phyloP scores from a whole-genome alignment of 129 eudicot species.

The Chrysanthemum makinoi region DNA sequence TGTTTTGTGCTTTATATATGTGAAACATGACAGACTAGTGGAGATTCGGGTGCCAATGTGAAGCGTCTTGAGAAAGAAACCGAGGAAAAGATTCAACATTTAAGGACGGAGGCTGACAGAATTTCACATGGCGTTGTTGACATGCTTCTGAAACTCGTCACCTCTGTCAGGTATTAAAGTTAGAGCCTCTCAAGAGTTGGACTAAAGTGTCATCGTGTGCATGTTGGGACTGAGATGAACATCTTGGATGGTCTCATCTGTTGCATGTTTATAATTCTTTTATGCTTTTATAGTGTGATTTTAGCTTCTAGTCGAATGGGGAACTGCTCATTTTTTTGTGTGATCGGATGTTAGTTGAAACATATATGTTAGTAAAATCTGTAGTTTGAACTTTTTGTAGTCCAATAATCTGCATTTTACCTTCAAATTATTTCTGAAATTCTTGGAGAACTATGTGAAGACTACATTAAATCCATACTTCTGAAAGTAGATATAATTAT shows the following conservation, averaged over 20 bases:
- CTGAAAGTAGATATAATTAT: no score
- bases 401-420: background rate
- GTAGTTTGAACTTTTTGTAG: slow-evolving; percentile 3
- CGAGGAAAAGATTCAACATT: slow-evolving; percentile 53
- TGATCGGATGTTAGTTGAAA: no score
- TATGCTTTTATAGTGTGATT: background rate
- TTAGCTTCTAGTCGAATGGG: no score
- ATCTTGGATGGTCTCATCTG: background rate
- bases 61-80: slow-evolving; percentile 82
- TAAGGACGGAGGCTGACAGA: slow-evolving; percentile 52
- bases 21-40: slow-evolving; percentile 48
- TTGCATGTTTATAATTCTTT: background rate
- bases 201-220: background rate
- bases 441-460: background rate
- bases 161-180: slow-evolving; percentile 51
- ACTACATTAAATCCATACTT: background rate
- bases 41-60: slow-evolving; percentile 85
- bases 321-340: no score
- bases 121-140: slow-evolving; percentile 65
- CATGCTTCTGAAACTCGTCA: slow-evolving; percentile 72
- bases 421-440: background rate
- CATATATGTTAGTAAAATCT: background rate
- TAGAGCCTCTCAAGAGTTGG: background rate
- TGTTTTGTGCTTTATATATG: background rate
- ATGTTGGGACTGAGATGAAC: background rate